A percentile compares a stretch with the other conserved stretches of the same genome.
Conservation (phyloP, 2,329 filamentous ascomycete genomes). For the Colletotrichum tanaceti region DNA sequence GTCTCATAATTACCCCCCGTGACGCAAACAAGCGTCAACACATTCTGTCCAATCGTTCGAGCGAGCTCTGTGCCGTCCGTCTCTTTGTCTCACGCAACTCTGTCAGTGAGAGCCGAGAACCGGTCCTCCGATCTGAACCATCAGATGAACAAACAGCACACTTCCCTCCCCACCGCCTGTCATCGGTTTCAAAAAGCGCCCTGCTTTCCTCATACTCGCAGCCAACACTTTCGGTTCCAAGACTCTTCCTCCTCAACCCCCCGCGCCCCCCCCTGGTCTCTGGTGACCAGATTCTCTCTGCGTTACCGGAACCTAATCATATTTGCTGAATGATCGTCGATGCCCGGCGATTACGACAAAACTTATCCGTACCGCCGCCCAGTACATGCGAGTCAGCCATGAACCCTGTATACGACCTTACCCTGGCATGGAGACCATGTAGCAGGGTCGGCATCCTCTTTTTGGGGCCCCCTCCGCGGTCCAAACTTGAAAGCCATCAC, state of each 20-base stretch:
- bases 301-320: constrained; percentile 1
- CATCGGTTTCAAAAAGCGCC: constrained; percentile 9
- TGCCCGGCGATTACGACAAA: constrained; percentile 12
- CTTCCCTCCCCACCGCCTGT: neutral
- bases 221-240: neutral
- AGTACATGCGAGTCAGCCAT: constrained; percentile 25
- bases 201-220: neutral
- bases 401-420: neutral
- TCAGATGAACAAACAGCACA: constrained; percentile 27
- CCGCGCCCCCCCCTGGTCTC: too few relatives aligned
- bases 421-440: too few relatives aligned
- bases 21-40: neutral
- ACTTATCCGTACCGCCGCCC: neutral
- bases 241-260: neutral
- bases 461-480: neutral
- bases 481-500: neutral
- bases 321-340: constrained; percentile 14
- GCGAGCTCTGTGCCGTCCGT: neutral
- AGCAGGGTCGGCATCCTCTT: too few relatives aligned
- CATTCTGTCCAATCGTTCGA: neutral
- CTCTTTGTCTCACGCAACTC: constrained; percentile 25
- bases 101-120: constrained; percentile 17
- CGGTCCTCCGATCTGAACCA: constrained; percentile 11
- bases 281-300: neutral
- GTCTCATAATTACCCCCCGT: too few relatives aligned